Conservation (phyloP, 768 basidiomycete genomes). For the Megacollybia marginata region DNA sequence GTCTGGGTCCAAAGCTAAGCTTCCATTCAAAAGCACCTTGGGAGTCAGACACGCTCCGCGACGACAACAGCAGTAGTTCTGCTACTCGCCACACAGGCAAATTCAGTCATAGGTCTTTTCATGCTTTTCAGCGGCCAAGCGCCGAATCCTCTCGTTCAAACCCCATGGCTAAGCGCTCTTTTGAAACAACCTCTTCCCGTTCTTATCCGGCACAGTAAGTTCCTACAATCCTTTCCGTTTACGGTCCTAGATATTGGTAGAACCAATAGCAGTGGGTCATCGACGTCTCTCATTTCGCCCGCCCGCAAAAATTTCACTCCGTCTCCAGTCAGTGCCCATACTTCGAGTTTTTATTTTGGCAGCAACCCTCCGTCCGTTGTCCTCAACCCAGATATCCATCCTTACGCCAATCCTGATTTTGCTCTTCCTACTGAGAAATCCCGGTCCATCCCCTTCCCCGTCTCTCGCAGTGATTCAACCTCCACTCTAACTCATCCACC, state of each 20-base stretch:
- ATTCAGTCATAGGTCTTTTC: slow-evolving; percentile 18
- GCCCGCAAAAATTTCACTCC: slow-evolving; percentile 5
- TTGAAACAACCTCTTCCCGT: slow-evolving; percentile 48
- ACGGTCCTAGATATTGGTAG: slow-evolving; percentile 28
- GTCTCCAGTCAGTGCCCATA: slow-evolving; percentile 18
- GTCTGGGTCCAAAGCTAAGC: slow-evolving; percentile 77
- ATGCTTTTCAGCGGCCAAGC: slow-evolving; percentile 44
- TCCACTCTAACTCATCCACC: slow-evolving; percentile 42
- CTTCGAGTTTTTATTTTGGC: slow-evolving; percentile 10
- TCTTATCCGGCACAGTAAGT: slow-evolving; percentile 42
- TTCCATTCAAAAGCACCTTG: slow-evolving; percentile 79
- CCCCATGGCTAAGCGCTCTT: slow-evolving; percentile 44
- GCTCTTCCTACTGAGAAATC: slow-evolving; percentile 31
- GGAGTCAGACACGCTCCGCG: slow-evolving; percentile 54
- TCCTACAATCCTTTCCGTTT: slow-evolving; percentile 58
- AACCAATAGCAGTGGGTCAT: slow-evolving; percentile 45
- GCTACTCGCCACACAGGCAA: slow-evolving; percentile 20
- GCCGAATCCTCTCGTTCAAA: slow-evolving; percentile 54
- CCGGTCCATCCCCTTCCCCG: slow-evolving; percentile 15
- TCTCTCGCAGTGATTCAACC: slow-evolving; percentile 43
- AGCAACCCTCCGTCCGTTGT: slow-evolving; percentile 7
- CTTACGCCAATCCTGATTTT: slow-evolving; percentile 77
- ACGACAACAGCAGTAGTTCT: slow-evolving; percentile 33
- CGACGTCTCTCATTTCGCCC: slow-evolving; percentile 34
- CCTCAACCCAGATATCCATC: slow-evolving; percentile 42